Base-by-base conservation (phyloP, 2,329 filamentous ascomycete genomes). In the Colletotrichum orbiculare region DNA sequence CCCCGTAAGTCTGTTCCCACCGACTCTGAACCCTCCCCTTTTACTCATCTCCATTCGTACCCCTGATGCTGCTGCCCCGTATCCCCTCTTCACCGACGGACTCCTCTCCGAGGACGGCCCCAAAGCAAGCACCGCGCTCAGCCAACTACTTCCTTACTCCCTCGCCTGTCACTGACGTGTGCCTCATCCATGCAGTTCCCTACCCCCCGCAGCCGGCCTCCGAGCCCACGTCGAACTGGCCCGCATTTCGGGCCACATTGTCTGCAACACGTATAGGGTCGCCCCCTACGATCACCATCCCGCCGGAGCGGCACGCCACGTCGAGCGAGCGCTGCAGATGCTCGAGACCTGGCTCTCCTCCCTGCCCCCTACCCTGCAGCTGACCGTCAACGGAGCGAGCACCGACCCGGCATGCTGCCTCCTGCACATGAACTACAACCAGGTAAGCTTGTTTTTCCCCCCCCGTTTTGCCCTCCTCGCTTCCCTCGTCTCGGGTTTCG, bases 401-500 rank as follows among this genome's bases (percentile, higher is more conserved):
- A 71, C 71, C 33, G 82, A 84, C 66, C 78, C 82, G 17, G 77
- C 80, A 7, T 73, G 75, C 56, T 82, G 78, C 70, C 72, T 78
- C 46, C 71, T 85, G 47, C 83, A 85, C 65, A 84, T 85, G 82
- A 73, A 74, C 56, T 79, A 81, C 69, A 83, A 85, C 66, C 63
- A 66, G 59, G 63, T 66, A 66, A 64, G 58, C 53, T 66, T 58
- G 9, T 46, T 64, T 41, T 33, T 6, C 17, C 15, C 37, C 17
- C 35, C 37, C 33, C 35, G 39, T 38, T 39, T 8, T 15, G 17
- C 34, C 46, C 38, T 50, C 78, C 79, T 70, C 76, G 76, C 68
- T 68, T 62, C 48, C 12, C 35, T 47, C 37, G n/a, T 17, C 37
- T n/a, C 17, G 25, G 6, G 46, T 39, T 39, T 37, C 41, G n/a